A percentile compares a stretch with the other conserved stretches of the same genome.
Evolutionary conservation across 225 moss, liverwort and hornwort genomes (phyloP).

Genomic region (Polytrichum formosum): DNA sequence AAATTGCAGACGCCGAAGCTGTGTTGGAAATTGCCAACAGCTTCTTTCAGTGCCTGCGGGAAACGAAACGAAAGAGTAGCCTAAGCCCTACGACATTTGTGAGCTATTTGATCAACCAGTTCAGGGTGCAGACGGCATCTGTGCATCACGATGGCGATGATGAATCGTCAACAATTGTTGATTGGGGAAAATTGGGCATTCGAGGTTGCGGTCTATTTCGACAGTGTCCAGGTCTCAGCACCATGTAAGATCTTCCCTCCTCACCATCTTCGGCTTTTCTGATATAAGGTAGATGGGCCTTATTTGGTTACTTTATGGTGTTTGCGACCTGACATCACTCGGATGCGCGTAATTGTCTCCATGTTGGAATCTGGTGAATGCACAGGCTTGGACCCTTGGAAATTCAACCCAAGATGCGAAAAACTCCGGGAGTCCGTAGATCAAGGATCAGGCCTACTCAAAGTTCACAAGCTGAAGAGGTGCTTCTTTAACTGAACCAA

Average conservation of each 20-base stretch:
- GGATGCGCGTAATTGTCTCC: too few species aligned
- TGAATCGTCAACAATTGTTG: slow-evolving; percentile 17
- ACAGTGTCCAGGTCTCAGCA: slow-evolving; percentile 52
- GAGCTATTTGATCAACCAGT: slow-evolving; percentile 52
- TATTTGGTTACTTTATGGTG: too few species aligned
- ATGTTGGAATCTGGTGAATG: not conserved
- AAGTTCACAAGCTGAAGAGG: slow-evolving; percentile 56
- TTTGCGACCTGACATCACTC: too few species aligned
- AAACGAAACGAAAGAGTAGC: slow-evolving; percentile 43
- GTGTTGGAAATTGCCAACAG: slow-evolving; percentile 45
- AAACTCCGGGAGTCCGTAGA: slow-evolving; percentile 19
- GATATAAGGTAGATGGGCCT: too few species aligned
- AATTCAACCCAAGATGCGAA: slow-evolving; percentile 49
- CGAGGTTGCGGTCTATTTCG: slow-evolving; percentile 41
- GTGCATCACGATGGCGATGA: slow-evolving; percentile 12
- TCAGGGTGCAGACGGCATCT: slow-evolving; percentile 9
- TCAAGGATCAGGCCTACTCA: slow-evolving; percentile 33
- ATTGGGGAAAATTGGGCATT: slow-evolving; percentile 69
- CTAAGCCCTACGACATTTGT: slow-evolving; percentile 57
- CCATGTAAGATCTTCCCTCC: slow-evolving; percentile 48
- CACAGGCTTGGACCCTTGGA: slow-evolving; percentile 86
- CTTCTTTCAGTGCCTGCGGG: slow-evolving; percentile 48
- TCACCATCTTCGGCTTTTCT: too few species aligned
- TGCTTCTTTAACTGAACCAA: slow-evolving; percentile 4
- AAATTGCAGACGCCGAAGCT: slow-evolving; percentile 75